Conservation (phyloP, 2,329 filamentous ascomycete species). For the Fusarium musae region DNA sequence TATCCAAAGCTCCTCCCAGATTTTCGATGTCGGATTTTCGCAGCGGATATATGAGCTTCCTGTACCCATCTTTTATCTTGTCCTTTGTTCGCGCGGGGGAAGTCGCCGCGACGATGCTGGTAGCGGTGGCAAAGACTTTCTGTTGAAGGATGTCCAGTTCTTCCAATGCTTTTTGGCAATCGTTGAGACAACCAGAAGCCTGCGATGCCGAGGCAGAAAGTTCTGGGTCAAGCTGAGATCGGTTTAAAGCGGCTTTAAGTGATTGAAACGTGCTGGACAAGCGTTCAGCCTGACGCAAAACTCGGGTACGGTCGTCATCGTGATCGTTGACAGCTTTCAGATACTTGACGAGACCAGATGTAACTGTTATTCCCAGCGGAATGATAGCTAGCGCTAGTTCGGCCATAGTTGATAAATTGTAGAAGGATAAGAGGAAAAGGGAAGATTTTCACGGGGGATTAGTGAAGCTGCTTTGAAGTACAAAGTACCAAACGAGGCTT, state of each 20-base stretch:
- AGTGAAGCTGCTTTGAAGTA: fast-evolving
- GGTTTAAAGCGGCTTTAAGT: fast-evolving
- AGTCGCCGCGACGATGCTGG: fast-evolving
- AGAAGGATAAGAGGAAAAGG: fast-evolving
- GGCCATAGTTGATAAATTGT: fast-evolving
- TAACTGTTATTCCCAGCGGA: fast-evolving
- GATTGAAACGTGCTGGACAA: neutral
- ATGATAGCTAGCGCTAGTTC: fast-evolving
- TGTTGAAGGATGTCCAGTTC: neutral
- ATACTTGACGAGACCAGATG: neutral
- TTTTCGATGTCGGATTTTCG: fast-evolving
- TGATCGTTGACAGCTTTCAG: neutral
- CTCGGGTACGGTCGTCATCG: neutral
- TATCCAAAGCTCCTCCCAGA: neutral
- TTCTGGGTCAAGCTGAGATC: fast-evolving
- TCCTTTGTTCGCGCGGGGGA: fast-evolving
- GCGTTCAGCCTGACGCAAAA: neutral
- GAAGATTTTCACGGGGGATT: fast-evolving
- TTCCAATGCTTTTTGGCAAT: neutral
- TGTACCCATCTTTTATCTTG: neutral
- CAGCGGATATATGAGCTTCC: neutral
- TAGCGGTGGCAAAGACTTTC: neutral
- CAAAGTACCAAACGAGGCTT: neutral
- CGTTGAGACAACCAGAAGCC: fast-evolving
- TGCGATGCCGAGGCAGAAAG: neutral